phyloP scores from a whole-genome alignment of 1,139 yeast species.

The Lodderomyces pseudojiufengensis region DNA sequence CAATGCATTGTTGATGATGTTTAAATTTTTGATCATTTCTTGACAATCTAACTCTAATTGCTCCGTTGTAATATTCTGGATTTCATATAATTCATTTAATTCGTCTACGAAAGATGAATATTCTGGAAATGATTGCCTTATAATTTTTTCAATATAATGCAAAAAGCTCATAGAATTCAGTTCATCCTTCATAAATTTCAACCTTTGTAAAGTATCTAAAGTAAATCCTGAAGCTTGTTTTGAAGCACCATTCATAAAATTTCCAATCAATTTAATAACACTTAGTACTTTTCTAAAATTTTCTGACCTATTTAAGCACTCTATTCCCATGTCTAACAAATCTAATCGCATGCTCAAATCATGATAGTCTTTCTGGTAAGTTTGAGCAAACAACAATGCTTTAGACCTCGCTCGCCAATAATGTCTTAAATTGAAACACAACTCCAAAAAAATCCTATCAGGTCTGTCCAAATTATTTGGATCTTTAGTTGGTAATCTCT shows the following conservation, averaged over 20 bases:
- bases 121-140: constrained; percentile 76
- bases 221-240: constrained; percentile 85
- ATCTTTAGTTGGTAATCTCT: constrained; percentile 49
- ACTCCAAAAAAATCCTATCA: constrained; percentile 73
- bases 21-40: constrained; percentile 55
- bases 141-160: constrained; percentile 80
- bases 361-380: constrained; percentile 70
- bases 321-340: constrained; percentile 64
- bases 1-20: constrained; percentile 53
- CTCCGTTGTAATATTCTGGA: constrained; percentile 71
- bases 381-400: constrained; percentile 62
- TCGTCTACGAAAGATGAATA: constrained; percentile 76
- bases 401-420: constrained; percentile 90
- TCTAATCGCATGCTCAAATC: constrained; percentile 64
- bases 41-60: constrained; percentile 69
- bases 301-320: constrained; percentile 57
- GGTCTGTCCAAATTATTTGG: constrained; percentile 69
- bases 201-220: constrained; percentile 73
- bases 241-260: constrained; percentile 83
- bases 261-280: constrained; percentile 81
- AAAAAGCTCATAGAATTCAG: constrained; percentile 75
- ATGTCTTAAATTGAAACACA: constrained; percentile 70
- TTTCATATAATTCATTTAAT: constrained; percentile 54
- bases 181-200: constrained; percentile 82
- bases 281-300: constrained; percentile 65